A percentile compares a stretch with the other conserved stretches of the same genome.
Evolutionary conservation across 2,329 filamentous ascomycete genomes (phyloP).

Genomic region (Exserohilum rostratum): DNA sequence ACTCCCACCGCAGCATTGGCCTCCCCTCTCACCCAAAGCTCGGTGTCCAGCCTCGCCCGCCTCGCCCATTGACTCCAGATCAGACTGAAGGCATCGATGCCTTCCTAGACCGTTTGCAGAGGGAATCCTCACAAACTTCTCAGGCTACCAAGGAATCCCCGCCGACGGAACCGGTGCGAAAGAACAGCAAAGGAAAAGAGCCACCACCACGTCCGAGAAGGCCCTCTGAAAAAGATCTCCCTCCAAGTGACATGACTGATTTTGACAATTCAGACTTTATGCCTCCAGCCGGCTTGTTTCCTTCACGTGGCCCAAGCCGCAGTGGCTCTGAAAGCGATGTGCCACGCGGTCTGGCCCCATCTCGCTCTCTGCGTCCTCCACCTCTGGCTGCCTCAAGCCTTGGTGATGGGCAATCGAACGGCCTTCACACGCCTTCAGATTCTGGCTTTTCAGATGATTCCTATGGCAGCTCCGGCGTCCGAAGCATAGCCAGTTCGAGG

Average conservation of each 20-base stretch:
- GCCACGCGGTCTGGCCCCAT: constrained; percentile 7
- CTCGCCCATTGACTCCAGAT: constrained; percentile 27
- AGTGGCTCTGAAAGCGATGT: constrained; percentile 23
- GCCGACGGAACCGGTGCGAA: constrained; percentile 27
- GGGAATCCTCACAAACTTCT: constrained; percentile 34
- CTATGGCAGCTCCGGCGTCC: constrained; percentile 39
- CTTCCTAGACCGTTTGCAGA: constrained; percentile 46
- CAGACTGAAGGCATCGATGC: constrained; percentile 46
- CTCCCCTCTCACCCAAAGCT: constrained; percentile 33
- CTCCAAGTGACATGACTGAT: constrained; percentile 27
- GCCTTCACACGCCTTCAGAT: constrained; percentile 48
- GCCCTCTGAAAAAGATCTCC: constrained; percentile 37
- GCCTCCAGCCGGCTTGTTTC: constrained; percentile 28
- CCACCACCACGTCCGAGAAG: constrained; percentile 31
- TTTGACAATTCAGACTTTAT: constrained; percentile 25
- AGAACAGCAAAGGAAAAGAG: constrained; percentile 28
- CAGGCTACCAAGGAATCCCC: constrained; percentile 22
- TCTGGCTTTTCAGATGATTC: constrained; percentile 50
- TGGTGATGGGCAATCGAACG: constrained; percentile 32
- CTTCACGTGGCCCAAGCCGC: constrained; percentile 31
- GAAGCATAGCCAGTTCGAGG: constrained; percentile 45
- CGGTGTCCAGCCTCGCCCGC: constrained; percentile 27
- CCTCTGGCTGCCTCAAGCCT: constrained; percentile 27
- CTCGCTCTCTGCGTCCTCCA: constrained; percentile 28
- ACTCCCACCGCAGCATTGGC: constrained; percentile 36